phyloP scores from a whole-genome alignment of 2,329 filamentous ascomycete species.

The Ceratocystis colombiana region DNA sequence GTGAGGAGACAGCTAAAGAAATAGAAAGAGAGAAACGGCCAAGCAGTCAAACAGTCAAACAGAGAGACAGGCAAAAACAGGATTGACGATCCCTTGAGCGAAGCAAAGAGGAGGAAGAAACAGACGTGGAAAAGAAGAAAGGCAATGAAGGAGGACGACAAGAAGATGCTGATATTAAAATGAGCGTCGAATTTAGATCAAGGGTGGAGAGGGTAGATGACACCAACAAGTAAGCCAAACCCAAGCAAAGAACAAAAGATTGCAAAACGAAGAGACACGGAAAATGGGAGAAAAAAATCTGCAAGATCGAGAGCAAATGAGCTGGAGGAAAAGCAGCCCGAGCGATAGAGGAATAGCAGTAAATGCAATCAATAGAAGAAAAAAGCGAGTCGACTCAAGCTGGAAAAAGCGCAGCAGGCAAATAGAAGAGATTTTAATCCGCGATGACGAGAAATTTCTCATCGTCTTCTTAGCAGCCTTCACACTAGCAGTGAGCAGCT shows the following conservation, averaged over 20 bases:
- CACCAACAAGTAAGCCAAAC: not conserved
- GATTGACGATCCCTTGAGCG: slow-evolving; percentile 5
- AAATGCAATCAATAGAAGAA: not conserved
- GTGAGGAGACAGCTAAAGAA: not conserved
- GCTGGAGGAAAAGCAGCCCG: too few species aligned
- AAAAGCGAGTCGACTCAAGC: not conserved
- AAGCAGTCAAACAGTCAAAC: too few species aligned
- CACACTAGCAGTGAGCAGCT: too few species aligned
- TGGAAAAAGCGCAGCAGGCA: not conserved
- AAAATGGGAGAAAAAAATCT: not conserved
- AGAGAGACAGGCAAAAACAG: not conserved
- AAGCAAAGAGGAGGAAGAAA: not conserved
- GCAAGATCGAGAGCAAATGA: not conserved
- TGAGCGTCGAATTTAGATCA: slow-evolving; percentile 4
- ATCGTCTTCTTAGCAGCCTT: too few species aligned
- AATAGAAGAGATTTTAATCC: too few species aligned
- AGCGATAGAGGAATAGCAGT: slow-evolving; percentile 7
- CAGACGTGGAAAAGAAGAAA: not conserved
- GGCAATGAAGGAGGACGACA: not conserved
- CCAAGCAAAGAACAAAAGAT: slow-evolving; percentile 2
- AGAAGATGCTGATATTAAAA: slow-evolving; percentile 5
- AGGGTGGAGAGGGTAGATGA: not conserved
- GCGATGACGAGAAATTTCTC: too few species aligned
- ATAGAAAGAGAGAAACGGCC: not conserved
- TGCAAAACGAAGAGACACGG: slow-evolving; percentile 1